Base-by-base conservation (phyloP, 2,329 filamentous ascomycete species). In the Fusarium chaquense region DNA sequence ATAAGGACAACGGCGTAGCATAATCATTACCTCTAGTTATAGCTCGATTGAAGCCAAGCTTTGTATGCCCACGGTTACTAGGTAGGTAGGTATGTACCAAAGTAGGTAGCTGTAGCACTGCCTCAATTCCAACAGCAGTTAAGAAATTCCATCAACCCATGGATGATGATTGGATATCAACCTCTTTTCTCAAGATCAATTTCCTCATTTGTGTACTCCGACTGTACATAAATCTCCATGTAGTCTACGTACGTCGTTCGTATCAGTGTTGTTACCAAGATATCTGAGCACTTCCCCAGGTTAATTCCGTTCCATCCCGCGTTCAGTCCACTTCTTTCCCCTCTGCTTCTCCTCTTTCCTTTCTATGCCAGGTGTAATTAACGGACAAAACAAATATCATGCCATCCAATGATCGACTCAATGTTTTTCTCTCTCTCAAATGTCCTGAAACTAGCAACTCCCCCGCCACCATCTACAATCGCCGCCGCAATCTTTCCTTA, bases 391-490 rank as follows among this genome's bases (percentile, higher is more conserved):
- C 58, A 63, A 40, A 46, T 55, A 59, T 36, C 62, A 64, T 64
- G 52, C 52, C 55, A 65, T 69, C 51, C 46, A 24, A 35, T 54
- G 36, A 41, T 59, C 43, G 43, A 55, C 50, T 50, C 47, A 66
- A 36, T 57, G 49, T 53, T 54, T 33, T 40, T 51, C 50, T 41
- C 46, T 38, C 38, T 50, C 26, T 33, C 47, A 54, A 54, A 53
- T 46, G 49, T 49, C 55, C 55, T 66, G 65, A 66, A 58, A 69
- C 65, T 69, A 56, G 65, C 44, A 55, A 60, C 55, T 69, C 38
- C 41, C 43, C 60, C 46, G 45, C 62, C 45, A 45, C 52, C 30
- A 64, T 41, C 45, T 45, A 35, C 45, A 45, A 44, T 40, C 59
- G 22, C 44, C 59, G 50, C 24, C 59, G 44, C 33, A 40, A 24